Evolutionary conservation across 2,329 filamentous ascomycete species (phyloP).

Genomic region (Alternaria longipes): DNA sequence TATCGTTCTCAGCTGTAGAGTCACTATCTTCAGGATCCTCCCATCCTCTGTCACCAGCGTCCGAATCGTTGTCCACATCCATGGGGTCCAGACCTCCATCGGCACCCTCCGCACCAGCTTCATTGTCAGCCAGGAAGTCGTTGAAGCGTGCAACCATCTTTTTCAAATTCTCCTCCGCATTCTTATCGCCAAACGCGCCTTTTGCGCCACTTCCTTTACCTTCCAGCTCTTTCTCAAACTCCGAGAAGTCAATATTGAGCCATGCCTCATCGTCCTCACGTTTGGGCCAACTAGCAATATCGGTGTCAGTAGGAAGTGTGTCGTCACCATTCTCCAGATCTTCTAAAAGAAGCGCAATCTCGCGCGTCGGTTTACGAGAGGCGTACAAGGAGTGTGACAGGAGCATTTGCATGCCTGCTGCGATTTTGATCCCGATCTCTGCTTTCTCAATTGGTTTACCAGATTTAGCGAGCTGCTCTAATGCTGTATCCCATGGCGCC

Average conservation of each 20-base stretch:
- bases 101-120: constrained; percentile 80
- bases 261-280: constrained; percentile 87
- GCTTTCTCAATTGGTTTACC: constrained; percentile 51
- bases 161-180: constrained; percentile 77
- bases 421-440: constrained; percentile 87
- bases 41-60: constrained; percentile 57
- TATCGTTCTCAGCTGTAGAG: constrained; percentile 47
- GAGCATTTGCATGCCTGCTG: constrained; percentile 91
- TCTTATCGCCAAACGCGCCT: constrained; percentile 67
- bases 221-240: constrained; percentile 83
- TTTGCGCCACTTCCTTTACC: constrained; percentile 51
- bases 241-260: constrained; percentile 90
- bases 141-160: constrained; percentile 97
- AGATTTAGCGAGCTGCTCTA: constrained; percentile 46
- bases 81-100: constrained; percentile 71
- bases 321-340: constrained; percentile 79
- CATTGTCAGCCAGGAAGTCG: constrained; percentile 86
- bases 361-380: constrained; percentile 74
- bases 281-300: constrained; percentile 76
- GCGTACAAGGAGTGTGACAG: constrained; percentile 72
- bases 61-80: constrained; percentile 69
- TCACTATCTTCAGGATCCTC: constrained; percentile 55
- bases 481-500: constrained; percentile 62
- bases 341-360: constrained; percentile 78
- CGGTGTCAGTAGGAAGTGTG: constrained; percentile 72